These are phyloP conservation scores for Psilocybe azurescens DNA, from an alignment of 768 basidiomycete genomes.

Conservation along the genomic window DNA sequence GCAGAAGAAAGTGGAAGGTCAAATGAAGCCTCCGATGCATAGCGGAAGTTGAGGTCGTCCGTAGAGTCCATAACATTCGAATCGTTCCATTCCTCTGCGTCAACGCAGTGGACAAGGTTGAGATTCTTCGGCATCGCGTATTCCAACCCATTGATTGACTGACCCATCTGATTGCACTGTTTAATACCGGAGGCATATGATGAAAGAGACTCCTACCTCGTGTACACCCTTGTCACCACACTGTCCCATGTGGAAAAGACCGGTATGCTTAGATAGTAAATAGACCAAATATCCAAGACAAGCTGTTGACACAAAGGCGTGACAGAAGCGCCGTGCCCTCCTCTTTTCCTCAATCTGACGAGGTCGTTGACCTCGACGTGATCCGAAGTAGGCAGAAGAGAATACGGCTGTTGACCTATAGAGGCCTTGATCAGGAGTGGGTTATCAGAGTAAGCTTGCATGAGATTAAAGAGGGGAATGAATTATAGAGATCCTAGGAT, in stretches of 20 bases:
- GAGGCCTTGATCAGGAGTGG: neutral
- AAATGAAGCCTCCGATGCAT: constrained; percentile 18
- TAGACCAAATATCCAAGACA: neutral
- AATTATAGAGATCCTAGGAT: neutral
- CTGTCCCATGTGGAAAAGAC: neutral
- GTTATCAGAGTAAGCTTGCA: constrained; percentile 1
- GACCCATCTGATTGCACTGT: neutral
- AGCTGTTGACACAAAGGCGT: neutral
- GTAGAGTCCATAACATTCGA: neutral
- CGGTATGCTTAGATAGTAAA: neutral
- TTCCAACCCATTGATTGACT: neutral
- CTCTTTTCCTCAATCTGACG: neutral
- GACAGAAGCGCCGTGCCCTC: neutral
- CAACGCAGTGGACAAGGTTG: neutral
- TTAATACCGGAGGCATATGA: neutral
- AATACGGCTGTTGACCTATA: neutral
- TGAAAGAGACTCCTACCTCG: neutral
- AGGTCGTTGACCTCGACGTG: neutral
- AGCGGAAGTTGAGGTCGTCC: neutral
- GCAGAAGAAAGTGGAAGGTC: constrained; percentile 33
- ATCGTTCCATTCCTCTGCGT: neutral
- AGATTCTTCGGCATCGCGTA: neutral
- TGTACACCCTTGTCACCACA: neutral
- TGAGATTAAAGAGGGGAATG: neutral
- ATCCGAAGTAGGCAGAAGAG: neutral